Conservation (phyloP, 352 stramenopile genomes). For the Globisporangium splendens region DNA sequence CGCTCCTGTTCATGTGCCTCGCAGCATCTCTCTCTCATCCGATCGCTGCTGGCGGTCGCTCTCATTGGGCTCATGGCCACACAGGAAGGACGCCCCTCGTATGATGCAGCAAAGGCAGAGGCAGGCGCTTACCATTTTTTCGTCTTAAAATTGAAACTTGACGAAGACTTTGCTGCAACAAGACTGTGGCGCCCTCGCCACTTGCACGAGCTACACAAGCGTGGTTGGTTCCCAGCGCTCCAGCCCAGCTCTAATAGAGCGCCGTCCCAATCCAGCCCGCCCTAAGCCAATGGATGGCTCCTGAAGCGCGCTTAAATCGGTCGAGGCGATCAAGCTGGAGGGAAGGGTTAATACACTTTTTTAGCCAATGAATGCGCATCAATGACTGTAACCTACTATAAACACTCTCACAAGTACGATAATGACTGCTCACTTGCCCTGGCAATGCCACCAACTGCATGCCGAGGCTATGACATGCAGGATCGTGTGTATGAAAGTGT, state of each 20-base stretch:
- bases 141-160: constrained; percentile 87
- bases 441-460: too few relatives aligned
- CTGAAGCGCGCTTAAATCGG: constrained; percentile 24
- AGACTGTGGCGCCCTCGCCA: constrained; percentile 34
- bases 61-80: background rate
- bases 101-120: background rate
- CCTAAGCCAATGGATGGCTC: constrained; percentile 14
- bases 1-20: too few relatives aligned
- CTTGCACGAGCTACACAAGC: constrained; percentile 1
- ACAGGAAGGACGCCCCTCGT: background rate
- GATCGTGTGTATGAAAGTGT: too few relatives aligned
- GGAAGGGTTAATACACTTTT: background rate
- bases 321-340: background rate
- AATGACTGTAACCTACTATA: too few relatives aligned
- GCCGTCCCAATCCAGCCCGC: background rate
- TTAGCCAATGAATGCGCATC: background rate
- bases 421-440: too few relatives aligned
- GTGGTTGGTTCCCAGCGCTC: constrained; percentile 55
- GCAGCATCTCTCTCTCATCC: too few relatives aligned
- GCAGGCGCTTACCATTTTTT: constrained; percentile 75
- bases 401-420: too few relatives aligned
- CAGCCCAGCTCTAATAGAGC: background rate
- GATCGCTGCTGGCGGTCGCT: background rate
- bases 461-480: too few relatives aligned
- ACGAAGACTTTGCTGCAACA: constrained; percentile 76